Base-by-base conservation (phyloP, 352 stramenopile genomes). In the Globisporangium cystogenes region DNA sequence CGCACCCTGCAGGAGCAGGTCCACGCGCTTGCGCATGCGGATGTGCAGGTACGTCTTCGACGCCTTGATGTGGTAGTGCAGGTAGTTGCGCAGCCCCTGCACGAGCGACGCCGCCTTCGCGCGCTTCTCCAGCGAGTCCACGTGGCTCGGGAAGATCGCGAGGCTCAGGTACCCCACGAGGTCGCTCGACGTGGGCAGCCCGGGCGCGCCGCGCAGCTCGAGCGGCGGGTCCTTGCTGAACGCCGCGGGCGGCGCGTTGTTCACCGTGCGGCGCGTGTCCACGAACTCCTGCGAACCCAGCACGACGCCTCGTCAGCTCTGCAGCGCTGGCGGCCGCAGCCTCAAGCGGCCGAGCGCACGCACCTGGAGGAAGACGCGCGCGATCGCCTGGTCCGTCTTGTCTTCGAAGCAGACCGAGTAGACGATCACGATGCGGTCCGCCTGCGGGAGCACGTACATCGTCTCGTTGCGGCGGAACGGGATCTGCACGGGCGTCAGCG, bases 1-100 rank as follows among this genome's bases (percentile, higher is more conserved):
- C 48, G n/a, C 67, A 87, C 80, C 86, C 82, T 97, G 91, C 62
- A 98, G 76, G 41, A 97, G 67, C 58, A 87, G 59, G 47, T 95
- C 87, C 20, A 98, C 92, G 55, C 88, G 83, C 79, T 96, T 96
- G 59, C 93, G 80, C 93, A 98, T 98, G 52, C 93, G 81, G 68
- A 97, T 97, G 76, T 98, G 93, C 60, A 98, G 65, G 70, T 98
- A 96, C 47, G 91, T 97, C 72, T 98, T 98, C 35, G 90, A 96
- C 18, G 90, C 88, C 81, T 97, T 98, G 68, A 98, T 96, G 72
- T 98, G 93, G 79, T 98, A 98, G 67, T 97, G 90, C 47, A 98
- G 65, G 82, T 98, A 98, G 59, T 93, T 95, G 26, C 91, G 82
- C 59, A 98, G 94, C 18, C 85, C 68, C 49, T 93, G 74, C 33